Evolutionary conservation across 805 yeast genomes (phyloP).

Genomic region (Starmerella asiatica): DNA sequence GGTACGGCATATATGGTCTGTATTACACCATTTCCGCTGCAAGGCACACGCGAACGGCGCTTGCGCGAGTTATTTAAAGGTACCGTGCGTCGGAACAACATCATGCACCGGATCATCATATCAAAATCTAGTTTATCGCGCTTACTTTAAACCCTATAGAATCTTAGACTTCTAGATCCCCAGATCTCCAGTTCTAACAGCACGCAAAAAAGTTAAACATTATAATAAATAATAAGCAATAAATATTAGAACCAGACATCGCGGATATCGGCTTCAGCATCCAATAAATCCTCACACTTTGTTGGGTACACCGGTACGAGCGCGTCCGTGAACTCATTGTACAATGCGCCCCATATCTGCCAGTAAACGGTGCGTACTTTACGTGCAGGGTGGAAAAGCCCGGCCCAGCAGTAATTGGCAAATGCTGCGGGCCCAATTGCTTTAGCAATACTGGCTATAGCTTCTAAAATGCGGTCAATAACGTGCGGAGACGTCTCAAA

Average conservation of each 20-base stretch:
- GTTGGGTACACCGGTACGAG: slow-evolving; percentile 73
- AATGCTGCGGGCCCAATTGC: slow-evolving; percentile 66
- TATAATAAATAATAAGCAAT: neutral
- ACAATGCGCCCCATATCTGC: slow-evolving; percentile 66
- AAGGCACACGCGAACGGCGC: no score
- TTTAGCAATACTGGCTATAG: slow-evolving; percentile 56
- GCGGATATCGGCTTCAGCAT: slow-evolving; percentile 21
- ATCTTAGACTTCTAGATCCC: no score
- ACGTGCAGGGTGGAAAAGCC: slow-evolving; percentile 85
- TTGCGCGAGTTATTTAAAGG: no score
- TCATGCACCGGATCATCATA: no score
- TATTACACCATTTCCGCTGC: no score
- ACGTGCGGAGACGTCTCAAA: slow-evolving; percentile 96
- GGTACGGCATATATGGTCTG: no score
- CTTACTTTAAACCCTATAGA: no score
- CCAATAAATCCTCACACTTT: slow-evolving; percentile 26
- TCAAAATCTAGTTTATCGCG: no score
- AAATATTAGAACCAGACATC: slow-evolving; percentile 32
- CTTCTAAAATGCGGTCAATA: slow-evolving; percentile 64
- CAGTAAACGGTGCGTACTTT: slow-evolving; percentile 77
- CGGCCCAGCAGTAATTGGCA: slow-evolving; percentile 69
- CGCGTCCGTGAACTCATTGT: slow-evolving; percentile 58
- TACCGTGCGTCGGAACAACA: no score
- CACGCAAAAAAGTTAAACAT: neutral
- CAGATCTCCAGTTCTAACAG: no score